Percentiles rank a stretch among this genome's conserved stretches.
These are phyloP conservation scores for Aspergillus ochraceoroseus DNA, from an alignment of 2,329 filamentous ascomycete genomes.

Conservation along the genomic window DNA sequence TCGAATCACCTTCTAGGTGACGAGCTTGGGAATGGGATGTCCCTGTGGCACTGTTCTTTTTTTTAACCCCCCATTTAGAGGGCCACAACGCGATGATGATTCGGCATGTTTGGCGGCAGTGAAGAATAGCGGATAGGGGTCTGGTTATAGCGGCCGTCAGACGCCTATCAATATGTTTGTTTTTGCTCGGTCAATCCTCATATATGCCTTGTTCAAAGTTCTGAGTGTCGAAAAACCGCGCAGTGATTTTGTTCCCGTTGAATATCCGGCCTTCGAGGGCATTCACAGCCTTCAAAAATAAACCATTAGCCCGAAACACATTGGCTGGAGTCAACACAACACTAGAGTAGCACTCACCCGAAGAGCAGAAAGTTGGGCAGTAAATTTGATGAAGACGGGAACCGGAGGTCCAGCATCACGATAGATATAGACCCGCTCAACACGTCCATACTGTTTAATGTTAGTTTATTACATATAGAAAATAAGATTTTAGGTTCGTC, in stretches of 20 bases:
- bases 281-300: slow-evolving; percentile 66
- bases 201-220: slow-evolving; percentile 70
- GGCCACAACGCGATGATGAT: too few relatives aligned
- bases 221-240: slow-evolving; percentile 74
- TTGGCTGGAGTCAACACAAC: background rate
- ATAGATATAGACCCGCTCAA: slow-evolving; percentile 74
- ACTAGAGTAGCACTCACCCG: slow-evolving; percentile 55
- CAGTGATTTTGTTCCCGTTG: slow-evolving; percentile 77
- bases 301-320: slow-evolving; percentile 2
- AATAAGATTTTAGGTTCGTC: slow-evolving; percentile 12
- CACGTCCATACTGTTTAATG: slow-evolving; percentile 65
- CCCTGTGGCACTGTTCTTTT: too few relatives aligned
- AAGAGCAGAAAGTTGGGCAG: slow-evolving; percentile 74
- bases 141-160: too few relatives aligned
- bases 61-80: too few relatives aligned
- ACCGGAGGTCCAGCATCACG: slow-evolving; percentile 49
- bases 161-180: too few relatives aligned
- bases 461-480: slow-evolving; percentile 7
- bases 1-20: slow-evolving; percentile 17
- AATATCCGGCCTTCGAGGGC: slow-evolving; percentile 83
- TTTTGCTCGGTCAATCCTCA: slow-evolving; percentile 27
- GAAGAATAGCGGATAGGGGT: too few relatives aligned
- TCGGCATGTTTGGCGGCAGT: too few relatives aligned
- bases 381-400: slow-evolving; percentile 91
- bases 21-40: background rate